Evolutionary conservation across 495 filamentous ascomycete species (phyloP).

Genomic region (Amorphotheca resinae): DNA sequence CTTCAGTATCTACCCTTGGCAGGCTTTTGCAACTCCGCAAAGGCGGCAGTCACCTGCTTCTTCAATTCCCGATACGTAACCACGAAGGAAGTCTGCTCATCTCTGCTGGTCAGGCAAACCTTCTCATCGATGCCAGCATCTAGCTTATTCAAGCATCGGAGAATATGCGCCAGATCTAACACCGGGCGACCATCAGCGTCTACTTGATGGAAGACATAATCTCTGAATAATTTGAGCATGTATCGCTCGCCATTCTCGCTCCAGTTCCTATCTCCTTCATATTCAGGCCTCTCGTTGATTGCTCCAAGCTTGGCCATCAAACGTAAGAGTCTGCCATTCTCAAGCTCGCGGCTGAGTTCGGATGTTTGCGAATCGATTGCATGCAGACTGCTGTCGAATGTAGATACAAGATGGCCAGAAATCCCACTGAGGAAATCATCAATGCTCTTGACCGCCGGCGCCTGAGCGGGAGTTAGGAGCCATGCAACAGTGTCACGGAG

Average conservation of each 20-base stretch:
- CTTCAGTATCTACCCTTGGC: slow-evolving; percentile 2
- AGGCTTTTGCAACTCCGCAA: slow-evolving; percentile 56
- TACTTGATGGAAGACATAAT: slow-evolving; percentile 94
- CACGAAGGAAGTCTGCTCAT: slow-evolving; percentile 76
- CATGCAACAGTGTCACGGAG: slow-evolving; percentile 65
- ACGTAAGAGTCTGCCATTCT: slow-evolving; percentile 79
- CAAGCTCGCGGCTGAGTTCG: slow-evolving; percentile 66
- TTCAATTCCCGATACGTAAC: slow-evolving; percentile 82
- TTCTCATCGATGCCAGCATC: slow-evolving; percentile 84
- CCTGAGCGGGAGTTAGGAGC: slow-evolving; percentile 45
- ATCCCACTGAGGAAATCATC: slow-evolving; percentile 69
- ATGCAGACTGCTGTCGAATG: slow-evolving; percentile 63
- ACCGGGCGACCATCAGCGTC: slow-evolving; percentile 70
- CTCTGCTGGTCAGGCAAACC: slow-evolving; percentile 71
- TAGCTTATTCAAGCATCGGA: slow-evolving; percentile 76
- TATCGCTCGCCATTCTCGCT: slow-evolving; percentile 86
- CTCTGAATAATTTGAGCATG: slow-evolving; percentile 82
- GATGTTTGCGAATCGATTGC: slow-evolving; percentile 58
- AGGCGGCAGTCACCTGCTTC: slow-evolving; percentile 64
- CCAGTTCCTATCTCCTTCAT: slow-evolving; percentile 62
- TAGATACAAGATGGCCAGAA: slow-evolving; percentile 53
- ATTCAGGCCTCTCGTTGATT: slow-evolving; percentile 81
- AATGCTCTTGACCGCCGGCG: slow-evolving; percentile 49
- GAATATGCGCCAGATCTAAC: slow-evolving; percentile 71
- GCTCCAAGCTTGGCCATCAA: slow-evolving; percentile 72